A percentile compares a stretch with the other conserved stretches of the same genome.
Conservation (phyloP, 1,139 yeast genomes). For the Suhomyces kunorum region DNA sequence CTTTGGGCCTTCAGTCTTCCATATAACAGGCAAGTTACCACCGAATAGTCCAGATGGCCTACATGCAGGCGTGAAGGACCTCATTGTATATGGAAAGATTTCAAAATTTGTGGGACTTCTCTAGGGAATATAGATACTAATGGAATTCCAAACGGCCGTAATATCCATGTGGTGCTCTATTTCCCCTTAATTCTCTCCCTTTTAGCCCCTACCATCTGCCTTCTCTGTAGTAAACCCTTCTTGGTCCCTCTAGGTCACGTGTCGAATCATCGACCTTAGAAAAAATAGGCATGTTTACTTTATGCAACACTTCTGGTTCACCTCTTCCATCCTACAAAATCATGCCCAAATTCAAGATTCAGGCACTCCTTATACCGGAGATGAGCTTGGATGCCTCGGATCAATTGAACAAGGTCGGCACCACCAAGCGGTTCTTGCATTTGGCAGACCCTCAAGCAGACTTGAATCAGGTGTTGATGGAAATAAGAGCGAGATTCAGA, state of each 20-base stretch:
- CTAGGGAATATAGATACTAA: no score
- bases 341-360: slow-evolving; percentile 38
- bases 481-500: slow-evolving; percentile 51
- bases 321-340: background rate
- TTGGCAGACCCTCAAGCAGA: slow-evolving; percentile 50
- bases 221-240: no score
- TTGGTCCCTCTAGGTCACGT: background rate
- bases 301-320: background rate
- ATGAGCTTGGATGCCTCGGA: slow-evolving; percentile 20
- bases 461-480: slow-evolving; percentile 50
- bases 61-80: no score
- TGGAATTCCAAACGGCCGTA: no score
- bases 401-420: slow-evolving; percentile 15
- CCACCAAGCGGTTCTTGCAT: slow-evolving; percentile 50
- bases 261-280: background rate
- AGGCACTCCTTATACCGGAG: slow-evolving; percentile 42
- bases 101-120: no score
- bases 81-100: no score
- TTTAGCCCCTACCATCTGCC: no score
- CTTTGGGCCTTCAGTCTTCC: background rate
- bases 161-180: background rate
- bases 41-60: no score
- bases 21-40: no score
- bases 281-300: background rate
- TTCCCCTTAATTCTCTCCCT: background rate